Base-by-base conservation (phyloP, 2,329 filamentous ascomycete genomes). In the Lasiodiplodia sp. region DNA sequence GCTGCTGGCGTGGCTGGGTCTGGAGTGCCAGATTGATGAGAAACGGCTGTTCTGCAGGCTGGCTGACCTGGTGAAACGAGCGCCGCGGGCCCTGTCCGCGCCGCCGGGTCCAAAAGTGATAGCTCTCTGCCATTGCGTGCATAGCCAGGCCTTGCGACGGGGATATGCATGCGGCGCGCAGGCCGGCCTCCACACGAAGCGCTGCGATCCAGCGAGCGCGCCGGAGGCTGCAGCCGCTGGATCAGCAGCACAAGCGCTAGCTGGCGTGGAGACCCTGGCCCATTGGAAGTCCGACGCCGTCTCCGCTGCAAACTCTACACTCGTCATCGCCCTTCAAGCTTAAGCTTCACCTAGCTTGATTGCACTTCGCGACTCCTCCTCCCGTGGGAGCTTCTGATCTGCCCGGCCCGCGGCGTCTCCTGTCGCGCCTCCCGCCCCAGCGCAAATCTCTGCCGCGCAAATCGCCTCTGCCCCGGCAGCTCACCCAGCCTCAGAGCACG, bases 11-110 rank as follows among this genome's bases (percentile, higher is more conserved):
- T 63, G 58, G 58, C 58, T 63, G 23, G 58, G 38, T 16, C 58
- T 49, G 58, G 58, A 44, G 58, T n/a, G 58, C 58, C 60, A 34
- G 60, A 52, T 64, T 23, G 60, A 64, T 64, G 60, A 64, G 60
- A 64, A 64, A 64, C 60, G 60, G 60, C 31, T 52, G 11, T 38
- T 64, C 44, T 52, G 60, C 60, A 52, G 58, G 25, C 58, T 57
- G 53, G 55, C 53, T 31, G 34, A 34, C 3, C 55, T 58, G 21
- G 47, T 64, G 60, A 64, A 64, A 64, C 60, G 40, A n/a, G 7
- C 25, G 16, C 38, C 34, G 57, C 38, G 55, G 55, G 55, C 37
- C 38, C 57, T 44, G 37, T 18, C 58, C 58, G 12, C 47, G 58
- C 25, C 40, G 40, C 40, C 40, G 60, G 60, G 51, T 64, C 60